Evolutionary conservation across 306 rosid genomes (phyloP), one percentile per base, ranked within the genome.

Genomic region (Quercus bicolor): DNA sequence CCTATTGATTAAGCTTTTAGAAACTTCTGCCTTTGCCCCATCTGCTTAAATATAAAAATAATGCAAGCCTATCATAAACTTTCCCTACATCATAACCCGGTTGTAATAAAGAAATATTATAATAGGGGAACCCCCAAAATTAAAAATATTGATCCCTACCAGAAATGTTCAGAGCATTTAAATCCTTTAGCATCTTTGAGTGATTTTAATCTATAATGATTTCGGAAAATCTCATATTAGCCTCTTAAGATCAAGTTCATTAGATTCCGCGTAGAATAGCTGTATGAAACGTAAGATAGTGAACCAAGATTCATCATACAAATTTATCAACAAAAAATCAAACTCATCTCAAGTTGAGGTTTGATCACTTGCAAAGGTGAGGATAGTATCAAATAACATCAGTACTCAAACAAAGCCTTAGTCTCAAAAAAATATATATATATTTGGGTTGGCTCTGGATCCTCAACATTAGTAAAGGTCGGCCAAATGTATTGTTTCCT

Each of bases 1-100:
- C 78, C 83, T 79, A 77, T 83, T 61, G 79, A 90, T 89, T 81
- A 95, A 78, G 83, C 94, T 87, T 85, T 79, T 56, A 71, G 89
- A 74, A 80, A 62, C 77, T 43, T 75, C 91, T 40, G 88, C 28
- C 54, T 87, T 85, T 43, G 90, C 88, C 26, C 85, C 91, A 84
- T 91, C 82, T 82, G 85, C 73, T 29, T 74, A 77, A 79, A 48
- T 1, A 48, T 8, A 59, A 34, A 33, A 48, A 7, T 33, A n/a
- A 66, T 34, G 15, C 26, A 33, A 9, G 52, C 34, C 72, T 66
- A 66, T n/a, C 2, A 66, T 45, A 29, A 48, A 12, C 5, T 12
- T 48, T 48, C 4, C 5, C 5, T 48, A 48, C 53, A 48, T 13
- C 53, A 48, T 48, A 48, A 48, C 16, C 16, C 16, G 0, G 53